Conservation (phyloP, 805 yeast genomes). For the Zygosaccharomyces gambellarensis region DNA sequence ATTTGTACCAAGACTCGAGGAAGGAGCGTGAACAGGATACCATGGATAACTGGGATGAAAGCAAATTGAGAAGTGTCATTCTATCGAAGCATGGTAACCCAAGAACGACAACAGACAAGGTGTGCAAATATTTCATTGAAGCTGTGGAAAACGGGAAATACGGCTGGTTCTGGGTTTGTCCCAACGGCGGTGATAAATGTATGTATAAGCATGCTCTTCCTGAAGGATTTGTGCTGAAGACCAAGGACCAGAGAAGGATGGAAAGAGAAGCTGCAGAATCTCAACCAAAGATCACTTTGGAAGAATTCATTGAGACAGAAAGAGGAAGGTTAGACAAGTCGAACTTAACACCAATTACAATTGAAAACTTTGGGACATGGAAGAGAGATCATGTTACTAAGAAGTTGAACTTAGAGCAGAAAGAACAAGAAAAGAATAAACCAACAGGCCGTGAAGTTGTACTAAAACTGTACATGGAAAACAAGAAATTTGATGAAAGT, state of each 20-base stretch:
- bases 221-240: slow-evolving; percentile 92
- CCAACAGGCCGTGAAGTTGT: slow-evolving; percentile 68
- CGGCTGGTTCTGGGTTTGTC: slow-evolving; percentile 99
- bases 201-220: slow-evolving; percentile 94
- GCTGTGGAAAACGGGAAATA: slow-evolving; percentile 97
- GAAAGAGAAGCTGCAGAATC: slow-evolving; percentile 80
- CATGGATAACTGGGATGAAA: slow-evolving; percentile 97
- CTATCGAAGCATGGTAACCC: slow-evolving; percentile 91
- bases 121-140: slow-evolving; percentile 89
- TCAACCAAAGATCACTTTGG: slow-evolving; percentile 87
- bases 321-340: slow-evolving; percentile 72
- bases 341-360: slow-evolving; percentile 79
- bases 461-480: slow-evolving; percentile 54
- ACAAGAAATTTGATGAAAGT: slow-evolving; percentile 48
- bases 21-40: slow-evolving; percentile 67
- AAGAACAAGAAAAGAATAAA: slow-evolving; percentile 42
- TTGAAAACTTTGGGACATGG: slow-evolving; percentile 78
- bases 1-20: slow-evolving; percentile 87
- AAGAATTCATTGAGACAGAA: slow-evolving; percentile 93
- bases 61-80: slow-evolving; percentile 80
- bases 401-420: slow-evolving; percentile 43
- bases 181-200: slow-evolving; percentile 88
- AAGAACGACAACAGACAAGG: slow-evolving; percentile 87
- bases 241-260: slow-evolving; percentile 88
- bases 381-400: slow-evolving; percentile 61